A percentile compares a stretch with the other conserved stretches of the same genome.
Conservation (phyloP, 2,329 filamentous ascomycete species). For the Penicillium sp. region DNA sequence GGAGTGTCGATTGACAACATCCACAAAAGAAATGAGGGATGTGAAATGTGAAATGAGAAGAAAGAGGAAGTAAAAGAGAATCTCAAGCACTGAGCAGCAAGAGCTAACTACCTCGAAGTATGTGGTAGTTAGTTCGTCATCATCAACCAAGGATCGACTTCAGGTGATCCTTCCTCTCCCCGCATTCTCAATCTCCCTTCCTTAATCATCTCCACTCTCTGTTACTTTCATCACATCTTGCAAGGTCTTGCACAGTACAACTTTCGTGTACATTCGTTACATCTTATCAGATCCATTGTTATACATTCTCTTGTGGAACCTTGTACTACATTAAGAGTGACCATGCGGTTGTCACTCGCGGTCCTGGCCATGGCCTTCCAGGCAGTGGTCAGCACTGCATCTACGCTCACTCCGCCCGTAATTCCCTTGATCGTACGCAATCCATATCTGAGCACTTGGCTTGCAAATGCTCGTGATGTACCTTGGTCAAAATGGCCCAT, state of each 20-base stretch:
- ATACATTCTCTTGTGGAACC: background rate
- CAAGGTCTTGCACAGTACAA: too few relatives aligned
- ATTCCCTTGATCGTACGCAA: constrained; percentile 71
- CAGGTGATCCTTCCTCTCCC: constrained; percentile 18
- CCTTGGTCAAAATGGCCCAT: constrained; percentile 87
- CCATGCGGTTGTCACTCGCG: constrained; percentile 34
- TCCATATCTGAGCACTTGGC: constrained; percentile 75
- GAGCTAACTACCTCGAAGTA: too few relatives aligned
- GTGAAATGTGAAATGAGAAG: too few relatives aligned
- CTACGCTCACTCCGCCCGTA: constrained; percentile 58
- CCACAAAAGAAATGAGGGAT: background rate
- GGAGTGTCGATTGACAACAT: background rate
- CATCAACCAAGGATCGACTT: background rate
- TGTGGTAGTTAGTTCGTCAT: too few relatives aligned
- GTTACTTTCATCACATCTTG: background rate
- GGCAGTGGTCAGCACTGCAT: constrained; percentile 46
- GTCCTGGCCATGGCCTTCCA: constrained; percentile 39
- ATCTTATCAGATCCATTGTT: constrained; percentile 1
- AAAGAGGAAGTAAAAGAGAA: too few relatives aligned
- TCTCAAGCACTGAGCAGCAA: too few relatives aligned
- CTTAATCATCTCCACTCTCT: background rate
- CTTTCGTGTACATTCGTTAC: constrained; percentile 8
- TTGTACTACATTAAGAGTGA: constrained; percentile 1
- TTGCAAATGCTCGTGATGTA: constrained; percentile 64
- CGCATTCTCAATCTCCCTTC: background rate